These are phyloP conservation scores for Vaccinium vitisidaea DNA, from an alignment of 148 eudicot genomes.

Conservation along the genomic window DNA sequence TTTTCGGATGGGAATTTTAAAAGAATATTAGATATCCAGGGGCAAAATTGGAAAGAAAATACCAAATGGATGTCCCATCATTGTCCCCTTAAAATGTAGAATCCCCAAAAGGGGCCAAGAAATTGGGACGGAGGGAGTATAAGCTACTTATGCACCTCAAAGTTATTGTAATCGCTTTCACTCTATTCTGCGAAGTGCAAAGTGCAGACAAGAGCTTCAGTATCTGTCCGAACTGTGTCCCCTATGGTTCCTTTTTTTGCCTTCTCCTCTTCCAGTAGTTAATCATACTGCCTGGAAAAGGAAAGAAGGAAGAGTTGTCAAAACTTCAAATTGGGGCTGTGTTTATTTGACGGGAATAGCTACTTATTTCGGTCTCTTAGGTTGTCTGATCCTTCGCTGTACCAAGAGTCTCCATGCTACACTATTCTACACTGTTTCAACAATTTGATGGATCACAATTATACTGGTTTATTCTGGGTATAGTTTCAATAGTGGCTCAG, in stretches of 20 bases:
- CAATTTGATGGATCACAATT: not conserved
- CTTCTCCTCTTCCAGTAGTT: conserved; percentile 3
- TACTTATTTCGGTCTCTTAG: not conserved
- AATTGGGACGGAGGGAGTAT: too few species aligned
- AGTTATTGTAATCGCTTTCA: not conserved
- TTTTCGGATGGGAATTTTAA: too few species aligned
- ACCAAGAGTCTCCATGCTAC: not conserved
- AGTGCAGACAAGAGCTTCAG: not conserved
- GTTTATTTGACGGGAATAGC: not conserved
- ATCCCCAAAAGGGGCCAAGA: too few species aligned
- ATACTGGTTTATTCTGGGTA: not conserved
- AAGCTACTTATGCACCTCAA: not conserved
- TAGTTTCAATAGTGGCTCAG: not conserved
- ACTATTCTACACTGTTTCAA: not conserved
- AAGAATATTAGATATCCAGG: too few species aligned
- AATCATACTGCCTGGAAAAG: conserved; percentile 7
- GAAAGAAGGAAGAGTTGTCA: not conserved
- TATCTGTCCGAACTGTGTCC: not conserved
- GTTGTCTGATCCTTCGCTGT: not conserved
- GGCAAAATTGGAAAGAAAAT: too few species aligned
- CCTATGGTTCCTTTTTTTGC: not conserved
- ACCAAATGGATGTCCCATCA: too few species aligned
- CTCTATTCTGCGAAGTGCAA: not conserved
- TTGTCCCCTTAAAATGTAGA: too few species aligned
- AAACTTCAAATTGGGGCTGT: not conserved